phyloP scores from a whole-genome alignment of 495 filamentous ascomycete genomes.

The Talaromyces nanjingensis region DNA sequence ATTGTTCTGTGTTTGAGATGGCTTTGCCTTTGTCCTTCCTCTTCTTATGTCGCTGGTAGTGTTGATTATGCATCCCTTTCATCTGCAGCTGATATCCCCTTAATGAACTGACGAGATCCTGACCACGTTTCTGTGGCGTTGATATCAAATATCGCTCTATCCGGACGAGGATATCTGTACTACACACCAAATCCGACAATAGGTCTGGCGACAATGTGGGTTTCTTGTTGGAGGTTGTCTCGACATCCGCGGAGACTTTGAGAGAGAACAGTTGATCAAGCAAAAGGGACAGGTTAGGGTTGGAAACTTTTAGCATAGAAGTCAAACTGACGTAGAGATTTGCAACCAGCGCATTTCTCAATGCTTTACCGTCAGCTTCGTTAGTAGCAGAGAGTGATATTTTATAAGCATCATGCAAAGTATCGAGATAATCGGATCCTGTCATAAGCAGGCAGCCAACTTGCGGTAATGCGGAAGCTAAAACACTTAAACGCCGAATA shows the following conservation, averaged over 20 bases:
- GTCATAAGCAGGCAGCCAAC: conserved; percentile 59
- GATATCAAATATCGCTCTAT: conserved; percentile 51
- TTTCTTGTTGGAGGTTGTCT: conserved; percentile 33
- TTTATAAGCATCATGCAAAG: conserved; percentile 58
- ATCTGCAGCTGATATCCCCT: conserved; percentile 39
- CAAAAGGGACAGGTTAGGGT: conserved; percentile 61
- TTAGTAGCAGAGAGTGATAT: conserved; percentile 25
- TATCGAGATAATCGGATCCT: conserved; percentile 80
- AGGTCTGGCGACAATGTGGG: conserved; percentile 32
- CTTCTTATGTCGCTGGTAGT: conserved; percentile 49
- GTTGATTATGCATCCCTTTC: conserved; percentile 46
- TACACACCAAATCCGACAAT: conserved; percentile 40
- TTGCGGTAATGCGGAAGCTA: conserved; percentile 27
- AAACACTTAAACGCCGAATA: conserved; percentile 33
- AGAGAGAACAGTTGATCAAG: conserved; percentile 78
- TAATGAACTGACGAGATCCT: conserved; percentile 33
- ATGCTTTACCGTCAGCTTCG: conserved; percentile 32
- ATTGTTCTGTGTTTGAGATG: conserved; percentile 37
- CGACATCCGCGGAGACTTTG: conserved; percentile 54
- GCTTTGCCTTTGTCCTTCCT: conserved; percentile 65
- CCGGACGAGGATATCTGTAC: conserved; percentile 29
- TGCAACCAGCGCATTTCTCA: conserved; percentile 57
- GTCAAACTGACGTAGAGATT: conserved; percentile 65
- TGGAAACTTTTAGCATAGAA: conserved; percentile 56
- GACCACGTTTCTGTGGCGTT: conserved; percentile 39